Evolutionary conservation across 306 rosid species (phyloP).

Genomic region (Medicago arabica): DNA sequence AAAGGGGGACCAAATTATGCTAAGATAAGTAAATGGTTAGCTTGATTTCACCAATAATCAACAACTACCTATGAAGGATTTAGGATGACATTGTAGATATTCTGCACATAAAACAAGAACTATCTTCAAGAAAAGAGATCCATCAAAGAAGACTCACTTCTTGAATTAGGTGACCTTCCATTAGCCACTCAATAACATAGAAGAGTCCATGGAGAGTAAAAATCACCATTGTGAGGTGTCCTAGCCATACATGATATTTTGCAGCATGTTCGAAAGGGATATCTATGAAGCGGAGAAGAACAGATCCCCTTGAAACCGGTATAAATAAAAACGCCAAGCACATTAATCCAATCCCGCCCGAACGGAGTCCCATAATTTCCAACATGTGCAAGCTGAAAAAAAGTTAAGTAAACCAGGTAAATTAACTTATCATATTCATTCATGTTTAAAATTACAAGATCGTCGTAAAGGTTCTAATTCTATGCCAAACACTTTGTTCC

Average conservation of each 20-base stretch:
- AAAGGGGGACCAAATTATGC: slow-evolving; percentile 27
- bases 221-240: slow-evolving; percentile 91
- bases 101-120: slow-evolving; percentile 9
- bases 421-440: slow-evolving; percentile 37
- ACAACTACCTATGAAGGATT: background rate
- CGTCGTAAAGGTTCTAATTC: slow-evolving; percentile 8
- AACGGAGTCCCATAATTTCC: slow-evolving; percentile 64
- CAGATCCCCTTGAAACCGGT: slow-evolving; percentile 90
- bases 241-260: slow-evolving; percentile 92
- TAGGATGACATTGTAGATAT: background rate
- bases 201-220: slow-evolving; percentile 86
- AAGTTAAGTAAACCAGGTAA: slow-evolving; percentile 23
- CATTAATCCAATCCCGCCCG: slow-evolving; percentile 67
- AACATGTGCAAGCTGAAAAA: slow-evolving; percentile 59
- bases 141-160: slow-evolving; percentile 60
- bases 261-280: slow-evolving; percentile 95
- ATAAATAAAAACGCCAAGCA: slow-evolving; percentile 81
- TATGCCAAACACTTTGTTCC: slow-evolving; percentile 17
- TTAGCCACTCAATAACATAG: slow-evolving; percentile 62
- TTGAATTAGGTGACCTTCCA: slow-evolving; percentile 58
- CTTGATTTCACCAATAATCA: background rate
- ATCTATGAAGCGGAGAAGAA: slow-evolving; percentile 78
- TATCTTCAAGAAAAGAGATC: slow-evolving; percentile 31
- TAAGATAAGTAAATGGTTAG: slow-evolving; percentile 25
- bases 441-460: slow-evolving; percentile 9